Evolutionary conservation across 108 stramenopile genomes (phyloP).

Genomic region (Parmales sp.): DNA sequence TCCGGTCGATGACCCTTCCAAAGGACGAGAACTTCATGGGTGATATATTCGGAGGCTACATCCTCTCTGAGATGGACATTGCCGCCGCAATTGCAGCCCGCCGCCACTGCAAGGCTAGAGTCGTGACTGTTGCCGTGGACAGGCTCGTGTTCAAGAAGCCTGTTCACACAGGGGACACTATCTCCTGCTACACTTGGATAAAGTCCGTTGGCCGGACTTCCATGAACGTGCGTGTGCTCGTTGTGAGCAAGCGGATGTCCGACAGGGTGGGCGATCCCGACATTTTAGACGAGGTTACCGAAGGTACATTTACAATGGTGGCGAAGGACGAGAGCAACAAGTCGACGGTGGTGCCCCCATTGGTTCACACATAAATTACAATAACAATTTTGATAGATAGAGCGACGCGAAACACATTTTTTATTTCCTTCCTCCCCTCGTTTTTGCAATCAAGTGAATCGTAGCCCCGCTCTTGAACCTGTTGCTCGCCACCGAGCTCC

Average conservation of each 20-base stretch:
- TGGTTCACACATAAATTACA: not conserved
- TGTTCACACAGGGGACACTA: constrained; percentile 6
- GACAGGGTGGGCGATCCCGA: too few relatives aligned
- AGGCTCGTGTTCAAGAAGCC: constrained; percentile 10
- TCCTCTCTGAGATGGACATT: not conserved
- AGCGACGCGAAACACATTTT: too few relatives aligned
- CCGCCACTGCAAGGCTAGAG: not conserved
- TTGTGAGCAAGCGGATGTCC: not conserved
- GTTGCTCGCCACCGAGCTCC: constrained; percentile 15
- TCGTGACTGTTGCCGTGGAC: constrained; percentile 1
- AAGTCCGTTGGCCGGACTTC: not conserved
- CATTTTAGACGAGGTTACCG: not conserved
- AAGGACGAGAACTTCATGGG: constrained; percentile 7
- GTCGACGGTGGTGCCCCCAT: not conserved
- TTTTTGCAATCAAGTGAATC: constrained; percentile 58
- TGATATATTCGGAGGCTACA: not conserved
- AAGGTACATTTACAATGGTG: constrained; percentile 3
- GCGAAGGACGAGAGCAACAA: not conserved
- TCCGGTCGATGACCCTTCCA: not conserved
- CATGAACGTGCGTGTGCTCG: not conserved
- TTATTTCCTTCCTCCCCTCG: constrained; percentile 54
- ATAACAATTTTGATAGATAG: too few relatives aligned
- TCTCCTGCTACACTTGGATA: constrained; percentile 6
- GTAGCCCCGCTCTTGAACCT: constrained; percentile 18
- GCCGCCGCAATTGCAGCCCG: constrained; percentile 3